Percentiles rank a stretch among this genome's conserved stretches.
phyloP scores from a whole-genome alignment of 176 grass and related monocot genomes.

The Oryza nivara region DNA sequence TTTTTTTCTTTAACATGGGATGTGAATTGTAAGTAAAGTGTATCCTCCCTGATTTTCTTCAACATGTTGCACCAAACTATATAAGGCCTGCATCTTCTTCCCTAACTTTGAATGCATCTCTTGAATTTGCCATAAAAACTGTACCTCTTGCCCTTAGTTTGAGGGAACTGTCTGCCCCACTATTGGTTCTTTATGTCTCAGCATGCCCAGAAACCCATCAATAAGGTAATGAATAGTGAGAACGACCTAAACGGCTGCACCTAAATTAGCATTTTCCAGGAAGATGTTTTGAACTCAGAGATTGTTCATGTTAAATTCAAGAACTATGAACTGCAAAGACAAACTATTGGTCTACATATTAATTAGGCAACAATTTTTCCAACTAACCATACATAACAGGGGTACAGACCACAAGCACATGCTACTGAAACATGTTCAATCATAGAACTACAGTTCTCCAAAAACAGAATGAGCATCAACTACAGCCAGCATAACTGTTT shows the following conservation, averaged over 20 bases:
- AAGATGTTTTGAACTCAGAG: not conserved
- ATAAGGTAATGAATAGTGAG: not conserved
- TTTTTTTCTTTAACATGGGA: slow-evolving; percentile 11
- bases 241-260: slow-evolving; percentile 7
- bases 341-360: not conserved
- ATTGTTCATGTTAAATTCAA: not conserved
- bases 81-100: not conserved
- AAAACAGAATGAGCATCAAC: not conserved
- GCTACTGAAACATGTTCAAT: not conserved
- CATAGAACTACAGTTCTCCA: not conserved
- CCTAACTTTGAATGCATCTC: not conserved
- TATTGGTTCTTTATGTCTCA: not conserved
- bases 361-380: not conserved
- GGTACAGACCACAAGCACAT: not conserved
- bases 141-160: slow-evolving; percentile 18
- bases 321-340: not conserved
- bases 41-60: not conserved
- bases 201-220: not conserved
- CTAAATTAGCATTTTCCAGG: slow-evolving; percentile 1
- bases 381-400: slow-evolving; percentile 6
- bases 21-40: not conserved
- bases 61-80: not conserved
- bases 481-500: not conserved
- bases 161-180: slow-evolving; percentile 33
- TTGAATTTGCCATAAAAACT: not conserved